Base-by-base conservation (phyloP, 2,329 filamentous ascomycete genomes). In the Alternaria triticina region DNA sequence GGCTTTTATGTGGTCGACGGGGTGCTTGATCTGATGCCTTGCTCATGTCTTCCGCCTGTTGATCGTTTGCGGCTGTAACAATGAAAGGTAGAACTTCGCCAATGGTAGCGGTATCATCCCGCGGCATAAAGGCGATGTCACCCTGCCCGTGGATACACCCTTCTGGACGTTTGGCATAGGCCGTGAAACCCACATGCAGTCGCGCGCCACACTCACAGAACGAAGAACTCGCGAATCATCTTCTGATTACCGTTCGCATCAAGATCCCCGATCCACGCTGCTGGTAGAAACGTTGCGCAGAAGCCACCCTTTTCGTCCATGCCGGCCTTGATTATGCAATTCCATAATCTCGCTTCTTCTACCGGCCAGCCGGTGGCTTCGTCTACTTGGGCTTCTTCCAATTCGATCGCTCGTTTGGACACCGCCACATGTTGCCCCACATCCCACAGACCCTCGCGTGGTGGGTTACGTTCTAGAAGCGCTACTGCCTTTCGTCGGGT, bases 371-470 rank as follows among this genome's bases (percentile, higher is more conserved):
- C 70, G 12, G 61, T 72, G 22, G 44, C 33, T 1, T 66, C 66
- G 54, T 73, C 65, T 1, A 74, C 30, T 13, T 68, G 61, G 15
- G 36, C 60, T 57, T 73, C 70, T 56, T 74, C 72, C 17, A 73
- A 65, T 51, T 74, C 64, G 22, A 74, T 68, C 5, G 66, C 51
- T 20, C 72, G 66, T 6, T 57, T 68, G 7, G 57, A 47, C 1
- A 73, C 61, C 2, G 69, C 25, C 6, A 61, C 63, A 58, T 72
- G 68, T 44, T 69, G 65, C 25, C 64, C 22, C 8, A 66, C 66
- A 43, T 74, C 71, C 68, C 67, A 73, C 8, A 73, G 61, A 1
- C 64, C 68, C 55, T 74, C 72, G 5, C 71, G 62, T 6, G 72
- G 72, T 12, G 64, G 62, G 11, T 72, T 67, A 2, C 57, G 56